These are phyloP conservation scores for Rickenella mellea DNA, from an alignment of 768 basidiomycete species.

Conservation along the genomic window DNA sequence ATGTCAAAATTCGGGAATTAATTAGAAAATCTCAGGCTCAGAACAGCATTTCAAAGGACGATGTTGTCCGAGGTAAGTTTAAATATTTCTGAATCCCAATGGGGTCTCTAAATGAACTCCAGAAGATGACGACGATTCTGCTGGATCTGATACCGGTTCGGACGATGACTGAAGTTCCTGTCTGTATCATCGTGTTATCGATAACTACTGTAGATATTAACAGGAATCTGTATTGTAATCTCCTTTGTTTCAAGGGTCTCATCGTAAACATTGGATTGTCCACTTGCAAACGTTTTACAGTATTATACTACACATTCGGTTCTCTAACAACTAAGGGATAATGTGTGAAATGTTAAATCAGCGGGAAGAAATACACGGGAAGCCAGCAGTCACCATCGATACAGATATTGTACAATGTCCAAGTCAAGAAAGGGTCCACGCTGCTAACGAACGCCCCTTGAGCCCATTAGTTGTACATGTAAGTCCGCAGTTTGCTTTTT, in stretches of 20 bases:
- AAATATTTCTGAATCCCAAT: background rate
- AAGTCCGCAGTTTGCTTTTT: too few relatives aligned
- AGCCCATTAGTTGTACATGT: too few relatives aligned
- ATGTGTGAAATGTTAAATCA: too few relatives aligned
- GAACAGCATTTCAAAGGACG: constrained; percentile 40
- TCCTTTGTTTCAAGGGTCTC: background rate
- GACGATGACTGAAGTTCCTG: constrained; percentile 19
- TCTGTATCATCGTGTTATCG: background rate
- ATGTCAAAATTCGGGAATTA: constrained; percentile 37
- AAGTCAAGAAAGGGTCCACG: too few relatives aligned
- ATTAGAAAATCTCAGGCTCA: constrained; percentile 48
- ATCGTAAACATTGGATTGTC: background rate
- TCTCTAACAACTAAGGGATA: too few relatives aligned
- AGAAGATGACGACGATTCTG: constrained; percentile 9
- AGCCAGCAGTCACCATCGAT: too few relatives aligned
- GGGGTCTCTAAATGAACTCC: background rate
- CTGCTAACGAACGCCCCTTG: too few relatives aligned
- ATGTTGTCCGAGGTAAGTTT: constrained; percentile 52
- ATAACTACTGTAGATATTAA: background rate
- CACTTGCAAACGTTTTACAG: background rate
- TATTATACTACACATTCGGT: background rate
- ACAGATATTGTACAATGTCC: too few relatives aligned
- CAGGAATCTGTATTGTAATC: background rate
- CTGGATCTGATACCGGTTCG: constrained; percentile 24
- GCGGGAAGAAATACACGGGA: too few relatives aligned